Evolutionary conservation across 2,329 filamentous ascomycete genomes (phyloP).

Genomic region (Fusarium lyarnte): DNA sequence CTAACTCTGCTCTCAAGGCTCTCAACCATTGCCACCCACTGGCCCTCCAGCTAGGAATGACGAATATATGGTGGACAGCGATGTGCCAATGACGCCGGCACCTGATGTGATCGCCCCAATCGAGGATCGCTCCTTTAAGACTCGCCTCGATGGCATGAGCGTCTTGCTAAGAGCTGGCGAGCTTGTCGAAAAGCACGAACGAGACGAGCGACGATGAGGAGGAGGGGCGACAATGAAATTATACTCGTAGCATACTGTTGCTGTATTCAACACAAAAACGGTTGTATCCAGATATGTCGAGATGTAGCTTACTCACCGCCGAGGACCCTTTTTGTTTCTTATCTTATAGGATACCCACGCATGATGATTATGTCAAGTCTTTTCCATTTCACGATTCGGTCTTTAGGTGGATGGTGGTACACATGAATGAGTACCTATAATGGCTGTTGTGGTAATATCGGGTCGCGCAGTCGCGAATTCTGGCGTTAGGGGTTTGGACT

Average conservation of each 20-base stretch:
- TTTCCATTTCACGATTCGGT: background rate
- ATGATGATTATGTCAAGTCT: conserved; percentile 28
- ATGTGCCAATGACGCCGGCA: conserved; percentile 46
- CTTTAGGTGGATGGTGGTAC: conserved; percentile 1
- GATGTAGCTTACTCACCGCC: background rate
- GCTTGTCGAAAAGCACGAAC: conserved; percentile 60
- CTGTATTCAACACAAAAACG: background rate
- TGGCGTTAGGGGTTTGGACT: conserved; percentile 18
- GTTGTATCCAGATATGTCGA: background rate
- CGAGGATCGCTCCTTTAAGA: conserved; percentile 34
- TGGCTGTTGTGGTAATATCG: conserved; percentile 12
- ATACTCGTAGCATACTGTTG: background rate
- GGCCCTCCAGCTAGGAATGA: conserved; percentile 46
- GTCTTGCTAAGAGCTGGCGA: conserved; percentile 68
- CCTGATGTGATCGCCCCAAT: conserved; percentile 34
- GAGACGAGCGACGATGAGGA: conserved; percentile 30
- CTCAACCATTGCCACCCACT: conserved; percentile 47
- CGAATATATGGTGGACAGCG: conserved; percentile 42
- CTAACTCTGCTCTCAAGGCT: conserved; percentile 48
- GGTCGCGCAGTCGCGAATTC: conserved; percentile 7
- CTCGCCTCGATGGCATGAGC: conserved; percentile 64
- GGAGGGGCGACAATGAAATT: background rate
- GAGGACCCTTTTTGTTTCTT: conserved; percentile 11
- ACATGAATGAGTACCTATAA: conserved; percentile 4
- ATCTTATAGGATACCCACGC: conserved; percentile 35